Percentiles rank a stretch among this genome's conserved stretches.
Evolutionary conservation across 1,284 basidiomycete genomes (phyloP).

Genomic region (Heterobasidion parviporum): DNA sequence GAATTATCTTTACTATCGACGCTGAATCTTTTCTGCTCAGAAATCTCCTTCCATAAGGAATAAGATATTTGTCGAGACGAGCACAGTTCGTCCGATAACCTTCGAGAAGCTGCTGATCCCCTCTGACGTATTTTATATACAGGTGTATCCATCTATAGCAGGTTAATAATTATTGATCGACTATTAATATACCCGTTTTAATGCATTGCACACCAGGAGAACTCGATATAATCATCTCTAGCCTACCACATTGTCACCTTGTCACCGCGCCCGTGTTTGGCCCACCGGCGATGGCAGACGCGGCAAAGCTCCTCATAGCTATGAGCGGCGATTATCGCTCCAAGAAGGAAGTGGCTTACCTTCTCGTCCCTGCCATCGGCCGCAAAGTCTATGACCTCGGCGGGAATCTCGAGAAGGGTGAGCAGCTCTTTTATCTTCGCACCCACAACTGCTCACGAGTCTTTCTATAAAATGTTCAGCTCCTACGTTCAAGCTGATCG

Average conservation of each 20-base stretch:
- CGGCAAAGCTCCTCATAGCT: constrained; percentile 64
- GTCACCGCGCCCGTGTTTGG: constrained; percentile 82
- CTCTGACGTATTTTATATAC: constrained; percentile 5
- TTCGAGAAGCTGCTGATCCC: background rate
- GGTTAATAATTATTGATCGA: constrained; percentile 28
- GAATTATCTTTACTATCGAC: too few species aligned
- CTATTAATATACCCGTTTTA: background rate
- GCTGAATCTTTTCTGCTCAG: constrained; percentile 16
- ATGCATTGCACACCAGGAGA: constrained; percentile 33
- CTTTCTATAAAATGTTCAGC: constrained; percentile 27
- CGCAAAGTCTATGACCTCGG: constrained; percentile 70
- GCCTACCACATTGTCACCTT: constrained; percentile 55
- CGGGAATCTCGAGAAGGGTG: constrained; percentile 72
- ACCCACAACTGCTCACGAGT: too few species aligned
- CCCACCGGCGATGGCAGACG: constrained; percentile 58
- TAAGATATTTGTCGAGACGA: constrained; percentile 79
- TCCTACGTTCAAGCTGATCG: constrained; percentile 74
- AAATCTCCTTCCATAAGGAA: constrained; percentile 31
- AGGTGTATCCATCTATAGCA: constrained; percentile 68
- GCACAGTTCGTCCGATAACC: constrained; percentile 47
- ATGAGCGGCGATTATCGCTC: constrained; percentile 81
- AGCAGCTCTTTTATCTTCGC: background rate
- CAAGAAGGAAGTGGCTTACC: constrained; percentile 74
- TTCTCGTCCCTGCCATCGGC: constrained; percentile 73
- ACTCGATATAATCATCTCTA: constrained; percentile 63